Conservation (phyloP, 495 filamentous ascomycete genomes). For the Saxophila tyrrhenica region DNA sequence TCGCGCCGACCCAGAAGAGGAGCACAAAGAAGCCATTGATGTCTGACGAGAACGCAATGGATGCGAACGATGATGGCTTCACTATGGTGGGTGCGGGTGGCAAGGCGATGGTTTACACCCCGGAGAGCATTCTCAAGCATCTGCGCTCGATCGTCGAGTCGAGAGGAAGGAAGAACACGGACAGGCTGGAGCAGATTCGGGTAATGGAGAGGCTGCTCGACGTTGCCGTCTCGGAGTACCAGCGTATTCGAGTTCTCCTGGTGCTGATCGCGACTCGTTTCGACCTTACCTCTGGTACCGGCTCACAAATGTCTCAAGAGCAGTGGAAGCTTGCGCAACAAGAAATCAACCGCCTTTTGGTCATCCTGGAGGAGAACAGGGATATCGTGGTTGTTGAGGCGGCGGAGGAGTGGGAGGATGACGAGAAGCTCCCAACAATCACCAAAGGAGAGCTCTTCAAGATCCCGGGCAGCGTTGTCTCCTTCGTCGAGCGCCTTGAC, state of each 20-base stretch:
- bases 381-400: slow-evolving; percentile 76
- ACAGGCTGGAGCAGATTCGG: slow-evolving; percentile 84
- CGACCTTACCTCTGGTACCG: slow-evolving; percentile 72
- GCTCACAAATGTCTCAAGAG: slow-evolving; percentile 82
- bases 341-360: slow-evolving; percentile 66
- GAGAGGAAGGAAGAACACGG: slow-evolving; percentile 96
- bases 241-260: slow-evolving; percentile 83
- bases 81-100: slow-evolving; percentile 76
- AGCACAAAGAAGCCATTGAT: slow-evolving; percentile 25
- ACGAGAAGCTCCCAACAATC: slow-evolving; percentile 76
- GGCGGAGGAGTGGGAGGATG: slow-evolving; percentile 98
- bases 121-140: slow-evolving; percentile 97
- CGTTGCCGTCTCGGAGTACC: slow-evolving; percentile 81
- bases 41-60: slow-evolving; percentile 33
- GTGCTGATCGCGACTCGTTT: slow-evolving; percentile 90
- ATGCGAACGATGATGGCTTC: slow-evolving; percentile 66
- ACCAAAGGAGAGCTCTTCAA: slow-evolving; percentile 63
- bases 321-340: slow-evolving; percentile 93
- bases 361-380: slow-evolving; percentile 63
- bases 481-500: slow-evolving; percentile 88
- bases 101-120: slow-evolving; percentile 75
- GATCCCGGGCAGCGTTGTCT: slow-evolving; percentile 87
- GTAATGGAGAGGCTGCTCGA: slow-evolving; percentile 94
- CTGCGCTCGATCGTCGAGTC: slow-evolving; percentile 87
- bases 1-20: slow-evolving; percentile 38